These are phyloP conservation scores for Lumnitzera littorea DNA, from an alignment of 345 rosid genomes.

Conservation along the genomic window DNA sequence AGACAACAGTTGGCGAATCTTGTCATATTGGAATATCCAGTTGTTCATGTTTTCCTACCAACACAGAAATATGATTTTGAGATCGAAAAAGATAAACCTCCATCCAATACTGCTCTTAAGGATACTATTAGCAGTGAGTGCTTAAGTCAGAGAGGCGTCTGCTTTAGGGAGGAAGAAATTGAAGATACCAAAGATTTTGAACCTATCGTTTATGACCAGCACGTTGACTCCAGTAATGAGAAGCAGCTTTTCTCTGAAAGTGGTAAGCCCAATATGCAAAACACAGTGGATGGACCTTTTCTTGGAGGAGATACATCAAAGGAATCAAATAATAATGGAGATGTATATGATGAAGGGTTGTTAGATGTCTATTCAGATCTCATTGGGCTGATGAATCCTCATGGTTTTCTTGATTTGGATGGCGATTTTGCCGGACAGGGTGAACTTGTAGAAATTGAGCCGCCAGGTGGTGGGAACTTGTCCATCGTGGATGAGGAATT, in stretches of 20 bases:
- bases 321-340: slow-evolving; percentile 26
- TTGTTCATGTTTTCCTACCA: slow-evolving; percentile 78
- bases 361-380: slow-evolving; percentile 62
- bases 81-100: slow-evolving; percentile 31
- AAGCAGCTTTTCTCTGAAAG: slow-evolving; percentile 11
- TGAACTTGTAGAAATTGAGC: slow-evolving; percentile 18
- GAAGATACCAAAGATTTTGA: slow-evolving; percentile 33
- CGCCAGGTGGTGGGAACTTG: slow-evolving; percentile 13
- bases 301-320: slow-evolving; percentile 7
- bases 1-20: slow-evolving; percentile 52
- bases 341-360: slow-evolving; percentile 63
- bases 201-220: slow-evolving; percentile 39
- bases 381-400: slow-evolving; percentile 54
- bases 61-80: slow-evolving; percentile 53
- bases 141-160: slow-evolving; percentile 30
- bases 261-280: background rate
- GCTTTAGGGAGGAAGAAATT: slow-evolving; percentile 63
- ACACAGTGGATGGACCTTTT: slow-evolving; percentile 11
- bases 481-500: slow-evolving; percentile 31
- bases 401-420: slow-evolving; percentile 63
- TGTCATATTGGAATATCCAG: slow-evolving; percentile 73
- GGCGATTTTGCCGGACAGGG: slow-evolving; percentile 35
- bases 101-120: slow-evolving; percentile 16
- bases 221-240: slow-evolving; percentile 15
- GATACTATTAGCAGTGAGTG: slow-evolving; percentile 20